These are phyloP conservation scores for Rhodotorula glutinis DNA, from an alignment of 1,284 basidiomycete species.

Conservation along the genomic window DNA sequence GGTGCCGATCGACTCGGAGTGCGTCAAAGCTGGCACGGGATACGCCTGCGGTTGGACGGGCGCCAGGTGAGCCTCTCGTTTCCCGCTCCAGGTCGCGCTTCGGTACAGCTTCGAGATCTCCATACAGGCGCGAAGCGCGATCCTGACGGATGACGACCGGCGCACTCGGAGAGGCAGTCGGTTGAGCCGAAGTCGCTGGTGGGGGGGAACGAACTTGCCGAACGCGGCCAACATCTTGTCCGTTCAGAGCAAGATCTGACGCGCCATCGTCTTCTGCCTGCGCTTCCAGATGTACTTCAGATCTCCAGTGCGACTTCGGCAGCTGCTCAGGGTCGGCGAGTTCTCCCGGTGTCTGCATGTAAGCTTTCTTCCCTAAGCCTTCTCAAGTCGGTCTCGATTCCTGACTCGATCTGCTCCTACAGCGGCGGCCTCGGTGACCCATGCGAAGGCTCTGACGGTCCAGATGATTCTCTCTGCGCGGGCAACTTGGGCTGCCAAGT, in stretches of 20 bases:
- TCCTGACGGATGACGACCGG: not conserved
- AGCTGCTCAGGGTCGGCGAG: not conserved
- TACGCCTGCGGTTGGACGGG: conserved; percentile 29
- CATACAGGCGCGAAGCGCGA: not conserved
- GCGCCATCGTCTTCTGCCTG: not conserved
- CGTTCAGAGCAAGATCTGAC: not conserved
- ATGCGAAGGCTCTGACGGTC: conserved; percentile 27
- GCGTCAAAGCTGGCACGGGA: conserved; percentile 11
- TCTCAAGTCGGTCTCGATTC: no score
- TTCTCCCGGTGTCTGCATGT: conserved; percentile 21
- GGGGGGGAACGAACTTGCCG: not conserved
- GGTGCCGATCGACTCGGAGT: conserved; percentile 18
- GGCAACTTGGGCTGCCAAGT: conserved; percentile 29
- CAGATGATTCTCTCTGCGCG: conserved; percentile 29
- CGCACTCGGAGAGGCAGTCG: not conserved
- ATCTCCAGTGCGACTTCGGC: conserved; percentile 6
- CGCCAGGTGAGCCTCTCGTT: conserved; percentile 12
- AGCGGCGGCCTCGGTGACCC: conserved; percentile 34
- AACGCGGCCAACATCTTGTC: not conserved
- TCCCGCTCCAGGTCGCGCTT: not conserved
- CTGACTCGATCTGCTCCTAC: not conserved
- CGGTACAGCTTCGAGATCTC: not conserved
- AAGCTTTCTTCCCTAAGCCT: not conserved
- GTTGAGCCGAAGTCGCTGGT: not conserved
- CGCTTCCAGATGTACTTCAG: not conserved